Evolutionary conservation across 75 land plant species (phyloP).

Genomic region (Cupressus sempervirens): DNA sequence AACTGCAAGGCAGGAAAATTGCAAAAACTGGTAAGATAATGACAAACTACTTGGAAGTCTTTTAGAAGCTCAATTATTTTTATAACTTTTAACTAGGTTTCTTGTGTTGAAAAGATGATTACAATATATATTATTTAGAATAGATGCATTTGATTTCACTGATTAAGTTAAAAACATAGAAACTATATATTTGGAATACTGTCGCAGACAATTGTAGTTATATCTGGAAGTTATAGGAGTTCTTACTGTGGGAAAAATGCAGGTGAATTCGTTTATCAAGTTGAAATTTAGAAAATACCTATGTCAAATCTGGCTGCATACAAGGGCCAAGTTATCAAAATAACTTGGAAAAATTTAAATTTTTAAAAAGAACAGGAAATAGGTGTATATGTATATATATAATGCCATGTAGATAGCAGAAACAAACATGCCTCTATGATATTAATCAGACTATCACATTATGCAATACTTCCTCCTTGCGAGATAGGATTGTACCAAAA

Average conservation of each 20-base stretch:
- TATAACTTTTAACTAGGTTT: neutral
- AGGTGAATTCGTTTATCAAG: neutral
- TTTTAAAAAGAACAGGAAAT: too few relatives aligned
- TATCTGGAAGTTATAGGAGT: neutral
- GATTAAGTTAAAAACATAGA: neutral
- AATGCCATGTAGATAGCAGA: too few relatives aligned
- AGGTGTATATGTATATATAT: too few relatives aligned
- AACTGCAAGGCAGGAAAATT: neutral
- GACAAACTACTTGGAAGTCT: neutral
- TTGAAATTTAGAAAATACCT: neutral
- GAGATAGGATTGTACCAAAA: neutral
- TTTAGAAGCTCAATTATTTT: neutral
- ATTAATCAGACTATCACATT: neutral
- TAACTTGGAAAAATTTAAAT: too few relatives aligned
- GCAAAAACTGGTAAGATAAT: neutral
- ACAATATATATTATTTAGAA: neutral
- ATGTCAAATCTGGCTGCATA: neutral
- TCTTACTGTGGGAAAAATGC: neutral
- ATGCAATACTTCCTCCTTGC: neutral
- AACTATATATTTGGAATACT: neutral
- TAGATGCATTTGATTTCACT: neutral
- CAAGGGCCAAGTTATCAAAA: neutral
- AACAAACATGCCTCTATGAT: neutral
- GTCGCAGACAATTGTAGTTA: neutral
- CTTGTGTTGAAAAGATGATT: neutral